Evolutionary conservation across 768 basidiomycete species (phyloP).

Genomic region (Termitomyces sp.): DNA sequence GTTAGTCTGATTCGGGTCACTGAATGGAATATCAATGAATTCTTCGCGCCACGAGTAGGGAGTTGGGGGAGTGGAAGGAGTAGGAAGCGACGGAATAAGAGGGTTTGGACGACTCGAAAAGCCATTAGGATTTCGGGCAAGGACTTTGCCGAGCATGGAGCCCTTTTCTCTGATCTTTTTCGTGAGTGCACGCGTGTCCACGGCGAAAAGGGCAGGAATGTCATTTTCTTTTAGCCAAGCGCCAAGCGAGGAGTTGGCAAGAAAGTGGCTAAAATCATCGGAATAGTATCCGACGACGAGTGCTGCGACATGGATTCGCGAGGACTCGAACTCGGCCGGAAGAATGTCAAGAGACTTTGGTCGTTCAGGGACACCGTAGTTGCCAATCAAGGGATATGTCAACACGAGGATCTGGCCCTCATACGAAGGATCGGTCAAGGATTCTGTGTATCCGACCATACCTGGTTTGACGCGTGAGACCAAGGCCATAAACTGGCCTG

Average conservation of each 20-base stretch:
- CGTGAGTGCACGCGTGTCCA: conserved; percentile 95
- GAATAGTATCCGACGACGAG: conserved; percentile 94
- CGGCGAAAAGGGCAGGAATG: conserved; percentile 90
- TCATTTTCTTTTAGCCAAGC: conserved; percentile 94
- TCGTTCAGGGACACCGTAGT: conserved; percentile 92
- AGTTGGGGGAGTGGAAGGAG: conserved; percentile 47
- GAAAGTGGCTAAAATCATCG: conserved; percentile 90
- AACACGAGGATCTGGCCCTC: conserved; percentile 96
- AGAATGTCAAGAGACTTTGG: conserved; percentile 44
- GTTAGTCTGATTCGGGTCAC: conserved; percentile 85
- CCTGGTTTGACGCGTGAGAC: conserved; percentile 42
- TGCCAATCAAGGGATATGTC: conserved; percentile 95
- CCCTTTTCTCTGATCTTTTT: conserved; percentile 96
- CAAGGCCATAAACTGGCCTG: conserved; percentile 1
- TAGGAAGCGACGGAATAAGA: conserved; percentile 27
- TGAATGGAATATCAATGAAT: conserved; percentile 77
- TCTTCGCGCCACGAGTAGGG: conserved; percentile 73
- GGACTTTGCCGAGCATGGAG: conserved; percentile 81
- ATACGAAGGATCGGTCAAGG: conserved; percentile 97
- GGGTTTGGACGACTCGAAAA: conserved; percentile 31
- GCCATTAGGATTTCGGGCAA: conserved; percentile 54
- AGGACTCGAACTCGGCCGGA: conserved; percentile 86
- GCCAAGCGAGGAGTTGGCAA: conserved; percentile 82
- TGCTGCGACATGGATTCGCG: conserved; percentile 88
- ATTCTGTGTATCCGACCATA: conserved; percentile 99